Evolutionary conservation across 768 basidiomycete genomes (phyloP).

Genomic region (Tricholoma hemisulphureum): DNA sequence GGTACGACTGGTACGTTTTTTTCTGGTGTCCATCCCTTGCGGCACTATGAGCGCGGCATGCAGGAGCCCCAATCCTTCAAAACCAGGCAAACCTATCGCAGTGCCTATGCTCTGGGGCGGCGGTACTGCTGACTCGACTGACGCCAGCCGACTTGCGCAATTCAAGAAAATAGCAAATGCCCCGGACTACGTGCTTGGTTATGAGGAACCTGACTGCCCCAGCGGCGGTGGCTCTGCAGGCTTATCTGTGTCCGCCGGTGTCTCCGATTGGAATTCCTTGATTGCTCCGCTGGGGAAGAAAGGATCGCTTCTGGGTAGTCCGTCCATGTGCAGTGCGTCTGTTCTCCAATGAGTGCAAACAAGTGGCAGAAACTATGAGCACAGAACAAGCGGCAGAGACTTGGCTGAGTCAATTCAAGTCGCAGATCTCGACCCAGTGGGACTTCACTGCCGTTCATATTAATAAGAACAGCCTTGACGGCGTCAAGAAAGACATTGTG

Average conservation of each 20-base stretch:
- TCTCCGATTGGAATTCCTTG: conserved; percentile 37
- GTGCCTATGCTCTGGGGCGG: conserved; percentile 51
- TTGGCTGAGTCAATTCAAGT: conserved; percentile 41
- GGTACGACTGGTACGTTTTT: conserved; percentile 44
- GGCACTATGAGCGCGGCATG: not conserved
- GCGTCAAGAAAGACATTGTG: conserved; percentile 44
- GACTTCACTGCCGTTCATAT: conserved; percentile 49
- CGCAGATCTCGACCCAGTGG: conserved; percentile 39
- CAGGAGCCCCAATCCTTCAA: conserved; percentile 42
- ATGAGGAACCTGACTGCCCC: conserved; percentile 48
- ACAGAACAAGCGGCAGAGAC: conserved; percentile 49
- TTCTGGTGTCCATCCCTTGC: not conserved
- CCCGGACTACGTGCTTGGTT: conserved; percentile 43
- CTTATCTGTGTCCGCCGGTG: conserved; percentile 42
- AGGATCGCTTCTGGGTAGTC: conserved; percentile 43
- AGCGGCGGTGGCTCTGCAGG: conserved; percentile 45
- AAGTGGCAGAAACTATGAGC: not conserved
- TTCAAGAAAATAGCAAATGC: conserved; percentile 35
- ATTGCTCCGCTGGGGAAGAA: conserved; percentile 42
- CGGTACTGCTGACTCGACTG: conserved; percentile 37
- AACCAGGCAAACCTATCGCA: conserved; percentile 37
- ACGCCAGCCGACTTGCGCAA: conserved; percentile 35
- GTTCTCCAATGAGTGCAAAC: not conserved
- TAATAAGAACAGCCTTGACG: conserved; percentile 46
- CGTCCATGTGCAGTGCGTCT: conserved; percentile 49